These are phyloP conservation scores for Capsella rubella DNA, from an alignment of 441 rosid species.

Conservation along the genomic window DNA sequence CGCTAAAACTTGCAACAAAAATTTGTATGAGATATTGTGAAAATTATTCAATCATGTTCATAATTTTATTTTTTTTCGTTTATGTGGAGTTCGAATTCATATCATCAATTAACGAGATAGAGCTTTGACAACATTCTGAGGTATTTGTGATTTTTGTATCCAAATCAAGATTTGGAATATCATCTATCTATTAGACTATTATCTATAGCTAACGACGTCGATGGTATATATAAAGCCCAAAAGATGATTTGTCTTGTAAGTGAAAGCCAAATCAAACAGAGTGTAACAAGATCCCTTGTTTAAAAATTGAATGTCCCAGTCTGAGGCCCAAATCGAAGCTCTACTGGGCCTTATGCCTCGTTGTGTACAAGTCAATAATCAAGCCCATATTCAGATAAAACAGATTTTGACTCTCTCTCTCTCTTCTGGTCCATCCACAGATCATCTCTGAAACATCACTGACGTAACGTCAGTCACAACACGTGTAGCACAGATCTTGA, in stretches of 20 bases:
- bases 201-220: background rate
- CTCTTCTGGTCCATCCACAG: conserved; percentile 12
- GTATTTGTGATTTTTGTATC: background rate
- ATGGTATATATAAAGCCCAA: background rate
- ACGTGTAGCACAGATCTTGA: conserved; percentile 33
- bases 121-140: conserved; percentile 5
- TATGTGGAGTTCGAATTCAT: conserved; percentile 6
- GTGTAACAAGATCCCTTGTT: conserved; percentile 1
- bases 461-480: conserved; percentile 18
- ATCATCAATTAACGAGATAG: background rate
- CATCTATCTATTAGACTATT: background rate
- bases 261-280: background rate
- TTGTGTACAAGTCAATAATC: background rate
- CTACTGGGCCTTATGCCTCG: conserved; percentile 10
- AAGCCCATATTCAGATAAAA: conserved; percentile 12
- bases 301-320: background rate
- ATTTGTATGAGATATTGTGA: background rate
- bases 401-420: background rate
- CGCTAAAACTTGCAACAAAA: conserved; percentile 10
- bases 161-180: conserved; percentile 12
- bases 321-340: conserved; percentile 8
- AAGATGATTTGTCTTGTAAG: background rate
- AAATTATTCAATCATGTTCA: background rate
- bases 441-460: conserved; percentile 11
- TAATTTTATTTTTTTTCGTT: background rate